Conservation (phyloP, 2,329 filamentous ascomycete genomes). For the Sclerotinia minor region DNA sequence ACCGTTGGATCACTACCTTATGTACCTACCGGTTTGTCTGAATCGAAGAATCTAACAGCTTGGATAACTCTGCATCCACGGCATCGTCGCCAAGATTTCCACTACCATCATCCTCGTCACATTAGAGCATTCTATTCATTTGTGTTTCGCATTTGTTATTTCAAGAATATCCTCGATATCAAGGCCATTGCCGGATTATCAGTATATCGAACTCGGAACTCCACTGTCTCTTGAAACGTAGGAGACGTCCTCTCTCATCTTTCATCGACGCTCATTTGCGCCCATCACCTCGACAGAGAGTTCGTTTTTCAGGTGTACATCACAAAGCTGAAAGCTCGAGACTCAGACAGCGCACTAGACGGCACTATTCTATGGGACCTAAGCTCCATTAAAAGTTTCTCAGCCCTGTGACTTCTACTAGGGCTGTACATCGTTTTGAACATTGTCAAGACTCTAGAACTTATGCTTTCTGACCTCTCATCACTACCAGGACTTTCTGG, state of each 20-base stretch:
- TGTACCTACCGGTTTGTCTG: conserved; percentile 12
- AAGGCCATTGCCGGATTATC: neutral
- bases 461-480: conserved; percentile 14
- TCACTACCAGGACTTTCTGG: conserved; percentile 21
- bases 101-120: neutral
- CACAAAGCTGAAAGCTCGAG: neutral
- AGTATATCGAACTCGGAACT: neutral
- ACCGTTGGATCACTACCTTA: conserved; percentile 12
- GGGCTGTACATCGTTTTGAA: neutral
- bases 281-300: neutral
- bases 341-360: neutral
- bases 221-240: neutral
- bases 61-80: conserved; percentile 5
- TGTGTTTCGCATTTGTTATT: conserved; percentile 11
- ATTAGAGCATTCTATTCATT: neutral
- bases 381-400: neutral
- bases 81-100: neutral
- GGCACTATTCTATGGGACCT: neutral
- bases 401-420: conserved; percentile 1
- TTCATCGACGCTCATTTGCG: neutral
- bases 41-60: conserved; percentile 8
- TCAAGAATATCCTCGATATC: conserved; percentile 13
- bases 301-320: neutral
- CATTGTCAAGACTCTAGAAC: conserved; percentile 1
- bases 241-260: neutral